These are phyloP conservation scores for Apophysomyces ossiformis DNA, from an alignment of 371 early-diverging fungal genomes.

Conservation along the genomic window DNA sequence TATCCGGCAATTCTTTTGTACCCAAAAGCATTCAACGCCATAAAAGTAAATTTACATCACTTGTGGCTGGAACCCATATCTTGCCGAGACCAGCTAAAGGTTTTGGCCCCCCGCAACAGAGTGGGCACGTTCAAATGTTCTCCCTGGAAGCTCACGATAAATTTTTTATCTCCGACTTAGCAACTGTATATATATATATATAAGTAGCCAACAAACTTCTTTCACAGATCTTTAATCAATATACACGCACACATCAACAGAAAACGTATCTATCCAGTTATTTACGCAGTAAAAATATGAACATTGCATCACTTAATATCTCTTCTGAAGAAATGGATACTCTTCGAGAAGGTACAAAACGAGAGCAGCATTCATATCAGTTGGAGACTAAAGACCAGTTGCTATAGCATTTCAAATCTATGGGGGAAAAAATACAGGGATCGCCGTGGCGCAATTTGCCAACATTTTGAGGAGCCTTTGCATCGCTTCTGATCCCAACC, in stretches of 20 bases:
- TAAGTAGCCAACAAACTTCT: not conserved
- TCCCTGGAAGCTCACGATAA: not conserved
- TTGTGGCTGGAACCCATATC: constrained; percentile 6
- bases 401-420: constrained; percentile 18
- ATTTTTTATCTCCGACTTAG: not conserved
- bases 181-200: not conserved
- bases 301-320: not conserved
- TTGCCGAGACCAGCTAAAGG: not conserved
- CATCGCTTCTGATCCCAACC: constrained; percentile 66
- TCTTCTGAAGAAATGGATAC: constrained; percentile 25
- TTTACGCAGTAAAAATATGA: not conserved
- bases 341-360: constrained; percentile 22
- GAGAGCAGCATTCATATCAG: not conserved
- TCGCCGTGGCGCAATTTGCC: constrained; percentile 63
- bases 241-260: not conserved
- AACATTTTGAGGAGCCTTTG: constrained; percentile 75
- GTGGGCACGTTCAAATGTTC: constrained; percentile 6
- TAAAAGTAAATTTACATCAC: constrained; percentile 3
- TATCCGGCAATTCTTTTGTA: constrained; percentile 38
- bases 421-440: constrained; percentile 58
- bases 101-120: constrained; percentile 1
- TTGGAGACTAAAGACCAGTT: not conserved
- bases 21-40: constrained; percentile 2
- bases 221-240: not conserved
- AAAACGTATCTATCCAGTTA: not conserved